Conservation (phyloP, 2,329 filamentous ascomycete genomes). For the Fonsecaea nubica region DNA sequence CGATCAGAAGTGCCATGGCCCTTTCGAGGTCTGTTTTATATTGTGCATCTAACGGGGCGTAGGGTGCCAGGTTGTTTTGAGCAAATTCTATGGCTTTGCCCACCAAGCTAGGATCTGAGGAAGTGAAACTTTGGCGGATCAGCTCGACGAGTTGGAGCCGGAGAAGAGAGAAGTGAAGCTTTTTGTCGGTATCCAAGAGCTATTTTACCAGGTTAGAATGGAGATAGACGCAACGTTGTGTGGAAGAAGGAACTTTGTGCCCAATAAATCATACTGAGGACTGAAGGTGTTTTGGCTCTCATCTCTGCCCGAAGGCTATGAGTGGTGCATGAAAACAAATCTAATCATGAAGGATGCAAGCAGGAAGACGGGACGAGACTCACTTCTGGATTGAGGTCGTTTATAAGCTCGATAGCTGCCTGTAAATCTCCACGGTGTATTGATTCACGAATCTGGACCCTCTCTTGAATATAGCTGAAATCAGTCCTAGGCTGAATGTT, state of each 20-base stretch:
- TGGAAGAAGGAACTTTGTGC: conserved; percentile 24
- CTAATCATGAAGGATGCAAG: conserved; percentile 79
- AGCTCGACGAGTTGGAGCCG: conserved; percentile 92
- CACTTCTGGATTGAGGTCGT: conserved; percentile 91
- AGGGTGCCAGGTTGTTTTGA: conserved; percentile 81
- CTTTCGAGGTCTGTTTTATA: conserved; percentile 88
- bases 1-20: conserved; percentile 91
- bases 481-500: conserved; percentile 79
- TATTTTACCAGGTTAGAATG: conserved; percentile 50
- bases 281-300: conserved; percentile 82
- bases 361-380: conserved; percentile 46
- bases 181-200: conserved; percentile 84
- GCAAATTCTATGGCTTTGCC: conserved; percentile 84
- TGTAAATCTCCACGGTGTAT: conserved; percentile 89
- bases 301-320: conserved; percentile 91
- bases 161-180: conserved; percentile 86
- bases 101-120: conserved; percentile 69
- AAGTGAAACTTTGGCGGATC: conserved; percentile 74
- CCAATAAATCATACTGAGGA: conserved; percentile 78
- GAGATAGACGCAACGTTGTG: conserved; percentile 7
- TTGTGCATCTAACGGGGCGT: conserved; percentile 78
- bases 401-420: conserved; percentile 82
- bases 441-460: conserved; percentile 81
- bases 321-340: conserved; percentile 99
- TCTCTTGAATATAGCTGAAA: conserved; percentile 73